Evolutionary conservation across 176 grass and related monocot genomes (phyloP).

Genomic region (Oryza glumipatula): DNA sequence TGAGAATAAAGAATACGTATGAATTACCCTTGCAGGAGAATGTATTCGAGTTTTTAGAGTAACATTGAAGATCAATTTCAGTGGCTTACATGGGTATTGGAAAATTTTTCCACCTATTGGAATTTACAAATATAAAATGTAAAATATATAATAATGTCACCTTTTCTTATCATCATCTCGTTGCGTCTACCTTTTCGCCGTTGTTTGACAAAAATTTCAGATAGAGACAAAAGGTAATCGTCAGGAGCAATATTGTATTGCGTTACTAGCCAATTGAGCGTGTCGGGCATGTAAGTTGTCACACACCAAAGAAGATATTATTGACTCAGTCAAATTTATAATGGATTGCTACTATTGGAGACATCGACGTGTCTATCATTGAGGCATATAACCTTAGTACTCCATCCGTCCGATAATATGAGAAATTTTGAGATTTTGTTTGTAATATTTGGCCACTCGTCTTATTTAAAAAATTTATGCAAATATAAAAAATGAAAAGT

Average conservation of each 20-base stretch:
- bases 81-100: neutral
- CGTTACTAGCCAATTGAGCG: conserved; percentile 6
- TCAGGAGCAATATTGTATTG: conserved; percentile 6
- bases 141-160: neutral
- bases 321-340: conserved; percentile 4
- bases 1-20: neutral
- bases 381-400: neutral
- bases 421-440: no score
- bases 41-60: no score
- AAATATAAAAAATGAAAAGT: no score
- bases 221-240: conserved; percentile 34
- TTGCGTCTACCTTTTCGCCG: neutral
- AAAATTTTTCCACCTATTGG: neutral
- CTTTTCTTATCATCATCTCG: neutral
- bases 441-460: no score
- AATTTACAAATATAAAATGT: neutral
- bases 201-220: neutral
- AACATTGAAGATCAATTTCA: neutral
- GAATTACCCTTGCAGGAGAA: neutral
- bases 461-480: no score
- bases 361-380: conserved; percentile 20
- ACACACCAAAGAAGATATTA: conserved; percentile 17
- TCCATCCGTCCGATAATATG: no score
- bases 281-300: conserved; percentile 1
- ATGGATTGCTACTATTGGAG: conserved; percentile 17